phyloP scores from a whole-genome alignment of 2,329 filamentous ascomycete genomes.

The Neophaeococcomyces aloes region DNA sequence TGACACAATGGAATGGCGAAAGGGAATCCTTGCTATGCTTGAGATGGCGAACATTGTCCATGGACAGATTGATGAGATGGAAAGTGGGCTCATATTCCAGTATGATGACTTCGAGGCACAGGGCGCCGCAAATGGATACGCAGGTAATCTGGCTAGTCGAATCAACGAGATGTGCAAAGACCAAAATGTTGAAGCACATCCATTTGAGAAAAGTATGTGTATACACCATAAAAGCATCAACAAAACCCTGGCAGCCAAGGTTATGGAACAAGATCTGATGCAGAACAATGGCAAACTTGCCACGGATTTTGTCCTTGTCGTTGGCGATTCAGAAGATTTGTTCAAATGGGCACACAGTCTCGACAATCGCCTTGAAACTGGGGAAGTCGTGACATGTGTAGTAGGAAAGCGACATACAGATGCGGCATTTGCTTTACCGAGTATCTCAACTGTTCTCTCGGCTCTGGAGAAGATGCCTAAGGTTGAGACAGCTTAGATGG shows the following conservation, averaged over 20 bases:
- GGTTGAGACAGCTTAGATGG: not conserved
- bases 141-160: conserved; percentile 81
- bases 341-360: conserved; percentile 89
- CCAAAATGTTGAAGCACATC: conserved; percentile 73
- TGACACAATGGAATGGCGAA: conserved; percentile 60
- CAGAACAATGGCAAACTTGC: conserved; percentile 29
- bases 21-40: conserved; percentile 70
- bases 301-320: conserved; percentile 78
- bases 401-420: conserved; percentile 81
- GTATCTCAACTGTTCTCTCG: conserved; percentile 46
- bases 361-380: conserved; percentile 46
- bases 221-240: conserved; percentile 81
- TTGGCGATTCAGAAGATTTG: conserved; percentile 82
- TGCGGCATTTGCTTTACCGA: conserved; percentile 72
- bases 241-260: conserved; percentile 71
- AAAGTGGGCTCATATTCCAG: conserved; percentile 84
- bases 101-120: conserved; percentile 74
- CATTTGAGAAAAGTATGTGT: conserved; percentile 66
- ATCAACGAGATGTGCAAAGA: conserved; percentile 87
- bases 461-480: conserved; percentile 5
- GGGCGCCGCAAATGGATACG: conserved; percentile 63
- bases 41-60: conserved; percentile 84
- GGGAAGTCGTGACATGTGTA: conserved; percentile 73
- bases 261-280: conserved; percentile 56
- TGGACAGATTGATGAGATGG: conserved; percentile 78